These are phyloP conservation scores for Hortiboletus campestris DNA, from an alignment of 768 basidiomycete genomes.

Conservation along the genomic window DNA sequence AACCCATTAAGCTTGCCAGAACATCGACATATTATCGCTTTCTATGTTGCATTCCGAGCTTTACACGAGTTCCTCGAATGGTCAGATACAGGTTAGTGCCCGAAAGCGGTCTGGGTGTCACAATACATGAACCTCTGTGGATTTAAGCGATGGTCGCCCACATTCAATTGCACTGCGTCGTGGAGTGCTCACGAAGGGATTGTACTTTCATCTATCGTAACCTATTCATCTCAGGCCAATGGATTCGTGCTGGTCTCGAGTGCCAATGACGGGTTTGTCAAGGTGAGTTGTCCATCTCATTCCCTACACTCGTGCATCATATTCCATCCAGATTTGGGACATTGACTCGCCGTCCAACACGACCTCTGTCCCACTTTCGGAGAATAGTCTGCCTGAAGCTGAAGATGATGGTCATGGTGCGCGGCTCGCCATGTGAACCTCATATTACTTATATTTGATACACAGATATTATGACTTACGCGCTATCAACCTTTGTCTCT, in stretches of 20 bases:
- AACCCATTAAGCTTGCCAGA: slow-evolving; percentile 36
- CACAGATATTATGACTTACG: slow-evolving; percentile 71
- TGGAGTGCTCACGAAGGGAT: slow-evolving; percentile 84
- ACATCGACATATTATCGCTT: slow-evolving; percentile 79
- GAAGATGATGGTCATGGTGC: slow-evolving; percentile 25
- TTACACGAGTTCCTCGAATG: slow-evolving; percentile 65
- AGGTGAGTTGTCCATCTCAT: slow-evolving; percentile 43
- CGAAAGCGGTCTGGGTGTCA: not conserved
- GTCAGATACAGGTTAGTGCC: slow-evolving; percentile 60
- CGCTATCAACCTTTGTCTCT: slow-evolving; percentile 81
- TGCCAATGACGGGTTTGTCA: slow-evolving; percentile 82
- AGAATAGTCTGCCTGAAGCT: slow-evolving; percentile 2
- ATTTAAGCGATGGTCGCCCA: slow-evolving; percentile 71
- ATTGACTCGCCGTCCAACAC: slow-evolving; percentile 30
- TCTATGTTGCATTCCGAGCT: slow-evolving; percentile 65
- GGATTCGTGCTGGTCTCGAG: slow-evolving; percentile 61
- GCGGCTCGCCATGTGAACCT: not conserved
- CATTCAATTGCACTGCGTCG: slow-evolving; percentile 80
- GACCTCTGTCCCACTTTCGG: not conserved
- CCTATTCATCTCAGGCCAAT: slow-evolving; percentile 30
- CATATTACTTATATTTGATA: slow-evolving; percentile 1
- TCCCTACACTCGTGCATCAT: not conserved
- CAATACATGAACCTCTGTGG: not conserved
- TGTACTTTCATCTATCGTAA: slow-evolving; percentile 74
- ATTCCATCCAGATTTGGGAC: slow-evolving; percentile 51